Percentiles rank a stretch among this genome's conserved stretches.
Conservation (phyloP, 2,329 filamentous ascomycete species). For the Calycina herbarum region DNA sequence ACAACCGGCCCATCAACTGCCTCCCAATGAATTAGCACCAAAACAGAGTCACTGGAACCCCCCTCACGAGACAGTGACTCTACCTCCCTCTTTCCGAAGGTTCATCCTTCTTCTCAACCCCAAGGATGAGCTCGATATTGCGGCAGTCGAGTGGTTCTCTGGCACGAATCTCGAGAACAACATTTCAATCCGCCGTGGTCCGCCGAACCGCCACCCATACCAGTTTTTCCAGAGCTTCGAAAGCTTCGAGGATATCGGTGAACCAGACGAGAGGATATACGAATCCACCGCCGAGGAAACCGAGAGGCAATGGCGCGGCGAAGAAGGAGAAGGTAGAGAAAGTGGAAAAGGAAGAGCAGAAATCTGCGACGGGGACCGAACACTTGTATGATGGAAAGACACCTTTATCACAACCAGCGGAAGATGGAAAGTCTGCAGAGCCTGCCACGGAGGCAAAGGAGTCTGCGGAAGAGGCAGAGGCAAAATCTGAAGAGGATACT, state of each 20-base stretch:
- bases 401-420: constrained; percentile 39
- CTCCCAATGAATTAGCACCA: constrained; percentile 26
- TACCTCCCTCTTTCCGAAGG: constrained; percentile 13
- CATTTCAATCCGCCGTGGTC: constrained; percentile 52
- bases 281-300: constrained; percentile 23
- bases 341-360: constrained; percentile 22
- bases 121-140: constrained; percentile 65
- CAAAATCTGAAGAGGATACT: constrained; percentile 33
- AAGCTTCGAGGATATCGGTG: constrained; percentile 38
- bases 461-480: constrained; percentile 21
- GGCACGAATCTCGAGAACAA: constrained; percentile 60
- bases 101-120: constrained; percentile 24
- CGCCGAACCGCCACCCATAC: constrained; percentile 44
- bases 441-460: background rate
- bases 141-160: constrained; percentile 67
- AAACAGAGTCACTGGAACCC: constrained; percentile 20
- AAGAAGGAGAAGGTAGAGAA: constrained; percentile 17
- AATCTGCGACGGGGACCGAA: constrained; percentile 44
- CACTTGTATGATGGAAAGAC: constrained; percentile 45
- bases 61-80: constrained; percentile 24
- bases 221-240: constrained; percentile 41
- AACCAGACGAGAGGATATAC: constrained; percentile 29
- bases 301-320: constrained; percentile 10
- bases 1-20: background rate
- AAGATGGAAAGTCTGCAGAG: constrained; percentile 11